phyloP scores from a whole-genome alignment of 768 basidiomycete genomes.

The Macrolepiota dolichaula region DNA sequence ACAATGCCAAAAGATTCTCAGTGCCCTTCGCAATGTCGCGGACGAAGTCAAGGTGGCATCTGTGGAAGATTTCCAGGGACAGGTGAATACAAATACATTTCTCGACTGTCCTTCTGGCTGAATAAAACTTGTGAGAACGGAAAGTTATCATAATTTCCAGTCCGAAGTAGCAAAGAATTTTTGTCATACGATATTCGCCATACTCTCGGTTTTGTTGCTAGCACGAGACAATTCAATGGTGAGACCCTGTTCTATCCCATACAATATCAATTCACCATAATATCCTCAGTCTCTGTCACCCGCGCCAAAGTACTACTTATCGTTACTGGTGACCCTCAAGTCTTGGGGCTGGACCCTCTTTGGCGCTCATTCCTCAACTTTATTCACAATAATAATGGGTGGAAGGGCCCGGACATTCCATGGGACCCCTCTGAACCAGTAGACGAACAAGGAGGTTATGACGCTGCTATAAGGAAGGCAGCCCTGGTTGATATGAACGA shows the following conservation, averaged over 20 bases:
- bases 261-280: no score
- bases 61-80: constrained; percentile 64
- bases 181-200: constrained; percentile 50
- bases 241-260: neutral
- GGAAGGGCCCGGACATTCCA: constrained; percentile 36
- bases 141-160: constrained; percentile 54
- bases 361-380: constrained; percentile 62
- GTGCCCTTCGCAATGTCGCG: constrained; percentile 26
- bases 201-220: constrained; percentile 55
- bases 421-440: constrained; percentile 13
- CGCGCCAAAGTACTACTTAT: constrained; percentile 58
- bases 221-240: constrained; percentile 52
- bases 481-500: no score
- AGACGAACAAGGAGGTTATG: neutral
- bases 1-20: constrained; percentile 47
- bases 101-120: no score
- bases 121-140: constrained; percentile 36
- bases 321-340: constrained; percentile 54
- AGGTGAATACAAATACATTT: constrained; percentile 25
- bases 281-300: constrained; percentile 30
- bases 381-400: constrained; percentile 48
- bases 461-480: no score
- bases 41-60: constrained; percentile 55
- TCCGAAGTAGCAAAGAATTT: constrained; percentile 50
- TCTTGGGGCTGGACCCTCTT: constrained; percentile 57